Base-by-base conservation (phyloP, 192 early-diverging fungal species). In the Gaertneriomyces semiglobifer region DNA sequence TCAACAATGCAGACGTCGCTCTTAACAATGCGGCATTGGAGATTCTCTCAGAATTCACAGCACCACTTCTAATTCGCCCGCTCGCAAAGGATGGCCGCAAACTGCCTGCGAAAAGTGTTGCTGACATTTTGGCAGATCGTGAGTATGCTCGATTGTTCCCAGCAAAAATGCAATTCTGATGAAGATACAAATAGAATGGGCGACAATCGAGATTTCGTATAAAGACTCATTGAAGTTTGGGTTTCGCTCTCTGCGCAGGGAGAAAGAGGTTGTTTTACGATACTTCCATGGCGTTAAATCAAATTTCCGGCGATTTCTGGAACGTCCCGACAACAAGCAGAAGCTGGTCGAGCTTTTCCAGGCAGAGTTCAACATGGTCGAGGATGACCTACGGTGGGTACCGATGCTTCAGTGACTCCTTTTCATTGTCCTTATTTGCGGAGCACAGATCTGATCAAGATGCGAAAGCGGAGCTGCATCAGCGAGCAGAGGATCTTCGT, bases 391-490 rank as follows among this genome's bases (percentile, higher is more conserved):
- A 42, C 71, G 84, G 78, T 79, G 46, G 9, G 60, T 66, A 16
- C 45, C 7, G 11, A 25, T 40, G 50, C 6, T 57, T 54, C 11
- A 62, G 77, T 59, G 19, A 45, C 14, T 52, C 7, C 42, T 33
- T 16, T 4, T 5, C 18, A 3, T 12, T 54, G 5, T 5, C 45
- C 20, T 20, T 11, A 38, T 63, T 60, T 18, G 5, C 7, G 4
- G 5, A 54, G 7, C 18, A 2, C 52, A 83, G 81, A 47, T 71
- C 69, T 11, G 83, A 86, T 60, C 58, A 66, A 2, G 83, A 86
- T 56, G 84, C 80, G 3, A 86, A 86, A 69, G 79, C 81, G 6
- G 84, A 85, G 52, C 67, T 86, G 11, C 84, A 86, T 64, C 82
- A 83, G 57, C 71, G 84, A n/a, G 75, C 78, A 12, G 83, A 86